A percentile compares a stretch with the other conserved stretches of the same genome.
Evolutionary conservation across 768 basidiomycete species (phyloP).

Genomic region (Nidularia pulvinata): DNA sequence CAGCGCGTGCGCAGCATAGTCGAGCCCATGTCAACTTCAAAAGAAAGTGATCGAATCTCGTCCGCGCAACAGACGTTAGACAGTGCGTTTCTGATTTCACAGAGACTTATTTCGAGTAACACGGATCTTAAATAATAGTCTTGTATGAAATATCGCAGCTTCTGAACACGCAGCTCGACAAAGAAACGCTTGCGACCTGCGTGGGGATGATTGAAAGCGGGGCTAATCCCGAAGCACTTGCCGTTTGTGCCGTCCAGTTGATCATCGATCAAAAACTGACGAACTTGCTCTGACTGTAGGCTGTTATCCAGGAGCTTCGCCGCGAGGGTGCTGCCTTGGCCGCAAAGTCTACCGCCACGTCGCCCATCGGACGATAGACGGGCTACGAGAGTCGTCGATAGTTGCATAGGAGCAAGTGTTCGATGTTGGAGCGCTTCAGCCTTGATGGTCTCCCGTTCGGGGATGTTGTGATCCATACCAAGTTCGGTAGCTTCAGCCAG

Average conservation of each 20-base stretch:
- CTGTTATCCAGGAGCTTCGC: slow-evolving; percentile 83
- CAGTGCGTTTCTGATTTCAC: slow-evolving; percentile 39
- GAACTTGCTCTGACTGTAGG: slow-evolving; percentile 38
- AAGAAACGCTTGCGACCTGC: slow-evolving; percentile 90
- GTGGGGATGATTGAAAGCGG: slow-evolving; percentile 92
- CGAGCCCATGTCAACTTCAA: slow-evolving; percentile 15
- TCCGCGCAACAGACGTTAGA: slow-evolving; percentile 74
- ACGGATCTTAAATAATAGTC: slow-evolving; percentile 38
- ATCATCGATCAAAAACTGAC: slow-evolving; percentile 7
- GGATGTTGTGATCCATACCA: too few species aligned
- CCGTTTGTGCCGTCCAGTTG: slow-evolving; percentile 44
- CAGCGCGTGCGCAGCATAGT: too few species aligned
- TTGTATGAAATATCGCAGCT: slow-evolving; percentile 88
- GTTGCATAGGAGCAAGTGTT: too few species aligned
- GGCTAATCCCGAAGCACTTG: slow-evolving; percentile 90
- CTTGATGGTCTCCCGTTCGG: too few species aligned
- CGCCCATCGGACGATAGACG: not conserved
- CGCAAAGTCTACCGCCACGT: slow-evolving; percentile 17
- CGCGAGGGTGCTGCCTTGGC: slow-evolving; percentile 56
- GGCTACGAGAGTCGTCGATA: too few species aligned
- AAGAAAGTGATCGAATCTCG: slow-evolving; percentile 57
- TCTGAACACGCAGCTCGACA: slow-evolving; percentile 85
- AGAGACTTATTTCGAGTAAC: too few species aligned
- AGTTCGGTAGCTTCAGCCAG: too few species aligned
- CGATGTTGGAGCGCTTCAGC: too few species aligned